Evolutionary conservation across 139 green algal genomes (phyloP), one percentile per base, ranked within the genome.

Genomic region (Nannochloris sp.): DNA sequence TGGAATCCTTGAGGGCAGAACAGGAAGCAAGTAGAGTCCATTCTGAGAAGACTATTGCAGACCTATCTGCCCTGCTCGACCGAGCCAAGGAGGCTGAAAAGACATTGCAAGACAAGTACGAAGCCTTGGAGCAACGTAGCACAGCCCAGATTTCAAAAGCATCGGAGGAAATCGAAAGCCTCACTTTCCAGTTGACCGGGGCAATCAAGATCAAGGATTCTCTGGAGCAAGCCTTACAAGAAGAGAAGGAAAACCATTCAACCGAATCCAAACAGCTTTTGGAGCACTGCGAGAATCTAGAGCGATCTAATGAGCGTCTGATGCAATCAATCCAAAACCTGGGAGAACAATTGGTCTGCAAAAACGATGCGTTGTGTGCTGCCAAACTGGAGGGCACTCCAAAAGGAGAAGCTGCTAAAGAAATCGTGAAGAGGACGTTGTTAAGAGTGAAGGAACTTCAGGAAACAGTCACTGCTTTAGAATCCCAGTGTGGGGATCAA

Each of bases 331-430:
- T 53, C 14, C 17, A 53, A 10, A 20, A 53, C 50, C 25, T 59
- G 8, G 50, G 25, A 30, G 28, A 33, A 6, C 20, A 59, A n/a
- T 25, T 59, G n/a, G 8, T 12, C 28, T 1, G 10, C 1, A 13
- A 26, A 26, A 8, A 29, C 26, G 56, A 23, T 45, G 30, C 9
- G 4, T 23, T 61, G 40, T 14, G 23, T 23, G 26, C 14, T 13
- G 28, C 30, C 14, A 61, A 45, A 45, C 12, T 16, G 12, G 28
- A 26, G 43, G 13, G 13, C 33, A 43, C 45, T 10, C 45, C 31
- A 14, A 43, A 66, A n/a, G 31, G 31, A 5, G 60, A 66, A 12
- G 31, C 60, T 40, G 60, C 31, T 9, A 57, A 43, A 44, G 37
- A 13, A 56, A 25, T 45, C 13, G 20, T 23, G 33, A 20, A 16